These are phyloP conservation scores for Knoxia roxburghii DNA, from an alignment of 257 asterid species.

Conservation along the genomic window DNA sequence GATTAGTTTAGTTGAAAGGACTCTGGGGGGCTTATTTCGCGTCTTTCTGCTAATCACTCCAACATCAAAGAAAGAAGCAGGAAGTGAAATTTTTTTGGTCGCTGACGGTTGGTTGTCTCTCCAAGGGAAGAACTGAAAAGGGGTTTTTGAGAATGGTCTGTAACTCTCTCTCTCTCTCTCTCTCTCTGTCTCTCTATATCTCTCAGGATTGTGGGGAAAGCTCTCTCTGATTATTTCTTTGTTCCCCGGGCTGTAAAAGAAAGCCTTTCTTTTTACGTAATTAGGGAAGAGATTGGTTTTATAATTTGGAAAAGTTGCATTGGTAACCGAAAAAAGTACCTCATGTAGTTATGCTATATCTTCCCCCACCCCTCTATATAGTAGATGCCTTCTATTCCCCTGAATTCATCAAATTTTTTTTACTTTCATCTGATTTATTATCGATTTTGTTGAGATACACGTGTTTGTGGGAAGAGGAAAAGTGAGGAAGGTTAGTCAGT, in stretches of 20 bases:
- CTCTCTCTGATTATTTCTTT: constrained; percentile 22
- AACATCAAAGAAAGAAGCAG: constrained; percentile 12
- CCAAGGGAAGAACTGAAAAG: constrained; percentile 8
- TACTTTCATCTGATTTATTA: background rate
- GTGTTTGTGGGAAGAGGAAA: constrained; percentile 10
- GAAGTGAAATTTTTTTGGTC: constrained; percentile 10
- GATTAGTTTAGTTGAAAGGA: constrained; percentile 36
- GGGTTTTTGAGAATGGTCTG: constrained; percentile 27
- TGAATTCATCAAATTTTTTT: background rate
- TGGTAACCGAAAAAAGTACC: constrained; percentile 7
- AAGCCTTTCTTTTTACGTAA: constrained; percentile 13
- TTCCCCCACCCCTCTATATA: constrained; percentile 1
- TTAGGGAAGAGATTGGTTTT: constrained; percentile 32
- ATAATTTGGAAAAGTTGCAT: constrained; percentile 21
- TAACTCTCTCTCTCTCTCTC: too few relatives aligned
- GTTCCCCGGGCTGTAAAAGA: constrained; percentile 31
- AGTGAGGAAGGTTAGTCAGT: constrained; percentile 10
- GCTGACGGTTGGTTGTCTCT: constrained; percentile 8
- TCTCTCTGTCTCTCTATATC: too few relatives aligned
- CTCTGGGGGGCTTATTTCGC: constrained; percentile 9
- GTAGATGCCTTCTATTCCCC: constrained; percentile 5
- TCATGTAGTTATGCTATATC: constrained; percentile 23
- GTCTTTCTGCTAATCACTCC: constrained; percentile 9
- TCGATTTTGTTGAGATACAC: constrained; percentile 16
- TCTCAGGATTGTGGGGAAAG: constrained; percentile 27